Evolutionary conservation across 1,139 yeast genomes (phyloP), one percentile per base, ranked within the genome.

Genomic region (Yamadazyma dendronema): DNA sequence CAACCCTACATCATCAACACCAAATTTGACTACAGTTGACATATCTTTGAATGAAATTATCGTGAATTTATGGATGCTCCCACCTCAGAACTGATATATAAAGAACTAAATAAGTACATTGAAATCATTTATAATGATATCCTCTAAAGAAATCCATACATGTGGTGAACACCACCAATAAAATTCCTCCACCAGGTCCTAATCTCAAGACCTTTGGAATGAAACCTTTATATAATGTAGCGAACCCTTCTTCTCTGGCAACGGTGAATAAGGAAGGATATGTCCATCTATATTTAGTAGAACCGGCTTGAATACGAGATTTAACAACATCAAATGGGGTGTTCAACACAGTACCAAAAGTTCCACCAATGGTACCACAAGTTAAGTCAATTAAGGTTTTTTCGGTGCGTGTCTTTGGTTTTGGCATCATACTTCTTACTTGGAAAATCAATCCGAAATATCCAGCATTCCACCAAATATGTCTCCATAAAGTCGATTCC

Each of bases 141-240:
- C 76, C 69, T 67, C 95, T 78, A 72, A 92, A 92, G 72, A 89
- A 87, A 61, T 90, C 96, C 95, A 90, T 89, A 53, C 92, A 81
- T 26, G 90, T 75, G 35, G 97, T 88, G 72, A 89, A 92, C 14
- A 94, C 98, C 37, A 94, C 97, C 61, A 92, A 75, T 57, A 94
- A 72, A 52, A 94, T 90, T 71, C 98, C 98, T 61, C 98, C 99
- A 57, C 98, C 98, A 43, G 98, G 98, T 39, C 98, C 98, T 53
- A 94, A 76, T 76, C 98, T 84, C 61, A 92, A 76, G 15, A 94
- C 97, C 74, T 94, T 94, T 52, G 99, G 98, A 52, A 92, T 62
- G 78, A 92, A 92, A 33, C 97, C 97, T 69, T 87, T 90, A 67
- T 89, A 89, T 43, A 90, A 76, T 11, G 97, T 96, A 40, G 67